Evolutionary conservation across 1,284 basidiomycete species (phyloP), one percentile per base, ranked within the genome.

Genomic region (Malassezia sp.): DNA sequence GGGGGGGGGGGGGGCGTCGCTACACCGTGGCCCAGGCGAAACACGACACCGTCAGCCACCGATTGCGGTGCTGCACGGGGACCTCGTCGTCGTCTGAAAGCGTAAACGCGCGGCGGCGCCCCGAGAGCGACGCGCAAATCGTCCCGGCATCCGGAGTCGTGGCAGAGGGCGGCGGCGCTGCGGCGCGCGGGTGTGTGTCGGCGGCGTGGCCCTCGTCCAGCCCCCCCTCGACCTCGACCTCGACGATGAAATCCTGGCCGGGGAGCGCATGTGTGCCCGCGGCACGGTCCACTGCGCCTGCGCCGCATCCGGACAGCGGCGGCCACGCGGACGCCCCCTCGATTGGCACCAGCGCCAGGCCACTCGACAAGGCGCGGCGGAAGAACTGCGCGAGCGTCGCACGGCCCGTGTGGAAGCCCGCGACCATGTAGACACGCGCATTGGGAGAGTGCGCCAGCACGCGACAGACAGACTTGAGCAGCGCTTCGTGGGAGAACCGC

Each of bases 401-500:
- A 14, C 66, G 38, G 15, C 66, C 64, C 3, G 66, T 69, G 42
- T 69, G 66, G 14, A 69, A 31, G 5, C 66, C 66, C 0, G 64
- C 53, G 10, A 67, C 60, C 28, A 69, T 59, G 38, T 62, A 52
- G 6, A 69, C 55, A 7, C 60, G 52, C 2, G 65, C 58, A 0
- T 22, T 29, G 1, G 11, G 12, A 0, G 53, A 35, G n/a, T 36
- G 38, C 5, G 38, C 33, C 17, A 69, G 42, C 28, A 59, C 47
- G 0, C 18, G 23, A 5, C 50, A 32, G 17, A 69, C 20, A 2
- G 58, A 57, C 47, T 59, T 60, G 35, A 67, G 49, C 31, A 69
- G 43, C 27, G 55, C 57, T 9, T 50, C 50, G 42, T 69, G 66
- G 4, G 61, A 61, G 15, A 69, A 49, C 2, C 57, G 58, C 41